Base-by-base conservation (phyloP, 2,329 filamentous ascomycete genomes). In the Epicoccum sorghinum region DNA sequence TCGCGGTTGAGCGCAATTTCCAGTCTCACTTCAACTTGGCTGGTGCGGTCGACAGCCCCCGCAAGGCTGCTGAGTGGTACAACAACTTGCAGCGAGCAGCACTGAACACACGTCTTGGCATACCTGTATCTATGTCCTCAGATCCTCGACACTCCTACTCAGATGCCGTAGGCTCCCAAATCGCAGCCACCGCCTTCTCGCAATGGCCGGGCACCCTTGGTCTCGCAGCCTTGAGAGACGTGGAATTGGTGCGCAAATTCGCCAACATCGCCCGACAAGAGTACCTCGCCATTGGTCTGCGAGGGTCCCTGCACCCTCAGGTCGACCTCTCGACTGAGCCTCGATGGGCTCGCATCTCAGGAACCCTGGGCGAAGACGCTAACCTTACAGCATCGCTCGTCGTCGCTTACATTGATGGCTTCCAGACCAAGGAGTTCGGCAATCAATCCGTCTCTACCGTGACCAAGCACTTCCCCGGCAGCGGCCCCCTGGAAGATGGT, bases 401-500 rank as follows among this genome's bases (percentile, higher is more conserved):
- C 3, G 70, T 75, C 2, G 76, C 76, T 0, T 82, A 81, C 47
- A 76, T 83, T 60, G 74, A 77, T 41, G 80, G 80, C 14, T 78
- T 83, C 42, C 79, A 80, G 24, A 79, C 78, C 0, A 70, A 75
- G 2, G 65, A 72, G 29, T 68, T 82, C n/a, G 80, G 80, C 0
- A 59, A 66, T 0, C 56, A 75, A 25, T 80, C 78, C 2, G 77
- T 83, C 3, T 76, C 75, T 1, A 79, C 81, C 0, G 76, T 82
- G 1, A 82, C 80, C 0, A 83, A 83, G 66, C 81, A 84, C 57
- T 83, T 84, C 59, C 81, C 81, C 0, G 82, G 82, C 4, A 79
- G 76, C 7, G 82, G 82, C 0, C 76, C 81, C 0, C 74, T 79
- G 60, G 68, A 80, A 52, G 68, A 80, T 41, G 82, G 82, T 18